These are phyloP conservation scores for Bruguiera hainesii DNA, from an alignment of 441 rosid genomes.

Conservation along the genomic window DNA sequence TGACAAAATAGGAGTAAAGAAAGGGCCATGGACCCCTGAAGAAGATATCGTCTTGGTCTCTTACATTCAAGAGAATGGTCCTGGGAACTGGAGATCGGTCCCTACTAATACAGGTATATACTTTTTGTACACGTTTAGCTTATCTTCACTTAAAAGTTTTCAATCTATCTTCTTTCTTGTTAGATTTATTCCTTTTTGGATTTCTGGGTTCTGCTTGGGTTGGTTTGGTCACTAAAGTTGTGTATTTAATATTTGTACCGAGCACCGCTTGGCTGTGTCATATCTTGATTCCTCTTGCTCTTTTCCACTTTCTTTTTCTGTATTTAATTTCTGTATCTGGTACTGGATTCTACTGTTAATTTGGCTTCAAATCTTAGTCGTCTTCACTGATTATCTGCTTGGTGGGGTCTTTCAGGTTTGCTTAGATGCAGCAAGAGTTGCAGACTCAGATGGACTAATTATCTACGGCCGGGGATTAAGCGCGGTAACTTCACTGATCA, in stretches of 20 bases:
- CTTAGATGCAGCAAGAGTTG: slow-evolving; percentile 93
- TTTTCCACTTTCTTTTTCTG: background rate
- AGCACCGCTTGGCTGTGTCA: slow-evolving; percentile 12
- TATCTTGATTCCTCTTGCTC: background rate
- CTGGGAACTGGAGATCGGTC: slow-evolving; percentile 82
- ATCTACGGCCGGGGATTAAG: slow-evolving; percentile 88
- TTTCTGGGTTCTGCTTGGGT: slow-evolving; percentile 16
- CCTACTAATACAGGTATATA: slow-evolving; percentile 67
- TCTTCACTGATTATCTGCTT: background rate
- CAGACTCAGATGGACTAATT: slow-evolving; percentile 96
- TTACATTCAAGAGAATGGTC: slow-evolving; percentile 91
- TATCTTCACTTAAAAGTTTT: background rate
- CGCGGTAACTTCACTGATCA: slow-evolving; percentile 82
- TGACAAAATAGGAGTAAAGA: slow-evolving; percentile 75
- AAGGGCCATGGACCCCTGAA: slow-evolving; percentile 99
- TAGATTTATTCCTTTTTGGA: background rate
- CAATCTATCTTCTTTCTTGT: background rate
- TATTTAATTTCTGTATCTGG: background rate
- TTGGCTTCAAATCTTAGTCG: background rate
- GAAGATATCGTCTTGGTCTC: slow-evolving; percentile 89
- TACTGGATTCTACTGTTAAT: background rate
- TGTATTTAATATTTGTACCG: slow-evolving; percentile 32
- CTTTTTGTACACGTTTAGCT: background rate
- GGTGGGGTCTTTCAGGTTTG: slow-evolving; percentile 49
- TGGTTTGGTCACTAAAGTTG: slow-evolving; percentile 41